Conservation (phyloP, 306 rosid genomes). For the Rubus idaeus region DNA sequence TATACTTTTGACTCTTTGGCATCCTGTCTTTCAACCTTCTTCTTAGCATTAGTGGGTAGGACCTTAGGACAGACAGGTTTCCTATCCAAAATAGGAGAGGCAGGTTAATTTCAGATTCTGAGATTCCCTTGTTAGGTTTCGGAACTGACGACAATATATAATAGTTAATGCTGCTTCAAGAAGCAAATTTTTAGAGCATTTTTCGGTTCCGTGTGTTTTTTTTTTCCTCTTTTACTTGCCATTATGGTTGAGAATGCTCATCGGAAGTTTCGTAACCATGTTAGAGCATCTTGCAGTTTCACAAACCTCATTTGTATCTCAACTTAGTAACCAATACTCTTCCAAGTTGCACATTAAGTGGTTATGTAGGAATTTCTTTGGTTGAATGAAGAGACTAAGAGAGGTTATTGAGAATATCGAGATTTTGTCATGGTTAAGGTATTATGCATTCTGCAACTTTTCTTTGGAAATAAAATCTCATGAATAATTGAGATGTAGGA, state of each 20-base stretch:
- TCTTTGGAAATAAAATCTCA: too few species aligned
- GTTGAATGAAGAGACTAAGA: neutral
- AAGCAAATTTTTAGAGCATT: slow-evolving; percentile 15
- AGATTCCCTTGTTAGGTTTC: neutral
- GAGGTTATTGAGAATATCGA: neutral
- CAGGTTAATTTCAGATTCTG: neutral
- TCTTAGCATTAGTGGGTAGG: neutral
- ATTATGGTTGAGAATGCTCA: slow-evolving; percentile 20
- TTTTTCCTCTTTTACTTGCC: slow-evolving; percentile 8
- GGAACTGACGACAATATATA: neutral
- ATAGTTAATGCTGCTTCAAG: neutral
- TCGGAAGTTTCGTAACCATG: neutral
- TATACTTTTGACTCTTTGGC: neutral
- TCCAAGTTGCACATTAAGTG: neutral
- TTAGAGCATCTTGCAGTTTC: neutral
- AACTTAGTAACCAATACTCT: neutral
- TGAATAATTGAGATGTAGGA: too few species aligned
- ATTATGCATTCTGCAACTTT: too few species aligned
- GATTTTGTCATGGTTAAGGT: too few species aligned
- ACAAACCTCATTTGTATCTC: neutral
- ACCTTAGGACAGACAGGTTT: neutral
- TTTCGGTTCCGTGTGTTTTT: slow-evolving; percentile 27
- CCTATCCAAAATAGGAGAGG: neutral
- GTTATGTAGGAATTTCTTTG: neutral
- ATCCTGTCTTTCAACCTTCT: neutral